Base-by-base conservation (phyloP, 805 yeast species). In the Saturnispora galanensis region DNA sequence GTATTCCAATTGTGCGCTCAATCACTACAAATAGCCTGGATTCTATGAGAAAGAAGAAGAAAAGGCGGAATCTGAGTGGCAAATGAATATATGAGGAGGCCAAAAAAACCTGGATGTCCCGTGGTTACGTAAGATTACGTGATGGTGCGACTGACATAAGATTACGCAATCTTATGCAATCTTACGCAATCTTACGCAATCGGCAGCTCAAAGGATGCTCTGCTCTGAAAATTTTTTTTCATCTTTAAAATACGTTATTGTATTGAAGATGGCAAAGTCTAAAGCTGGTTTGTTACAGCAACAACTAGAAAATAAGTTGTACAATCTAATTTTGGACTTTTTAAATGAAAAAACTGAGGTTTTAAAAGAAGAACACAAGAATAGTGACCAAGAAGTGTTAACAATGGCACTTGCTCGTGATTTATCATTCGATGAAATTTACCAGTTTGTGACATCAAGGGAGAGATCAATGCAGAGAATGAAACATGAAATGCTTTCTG, bases 401-500 rank as follows among this genome's bases (percentile, higher is more conserved):
- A 48, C 57, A 1, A 68, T 79, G 42, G 83, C 79, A 3, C 65
- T 80, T 28, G 93, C 88, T 1, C 70, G 71, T 51, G 83, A 82
- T 51, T 61, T 83, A 40, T 67, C 63, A 9, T 56, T 66, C 2
- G 51, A 64, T 7, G 84, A 81, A 44, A 71, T 80, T 2, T 54
- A 78, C n/a, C 66, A 70, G 9, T 79, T 70, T 47, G 77, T 79
- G 12, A 86, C 82, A 54, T 60, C 69, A 30, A 77, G 79, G 40
- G 95, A 87, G 50, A 64, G 77, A 33, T 74, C 81, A 30, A 66
- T 88, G 53, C 72, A 75, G 47, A 67, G 97, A 47, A 77, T 79
- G 53, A 89, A 88, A 59, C 77, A 76, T 47, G 73, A 70, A 8
- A 63, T 73, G 9, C 60, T 89, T 44, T 81, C 78, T 49, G 77